Evolutionary conservation across 345 rosid genomes (phyloP).

Genomic region (Salix udensis): DNA sequence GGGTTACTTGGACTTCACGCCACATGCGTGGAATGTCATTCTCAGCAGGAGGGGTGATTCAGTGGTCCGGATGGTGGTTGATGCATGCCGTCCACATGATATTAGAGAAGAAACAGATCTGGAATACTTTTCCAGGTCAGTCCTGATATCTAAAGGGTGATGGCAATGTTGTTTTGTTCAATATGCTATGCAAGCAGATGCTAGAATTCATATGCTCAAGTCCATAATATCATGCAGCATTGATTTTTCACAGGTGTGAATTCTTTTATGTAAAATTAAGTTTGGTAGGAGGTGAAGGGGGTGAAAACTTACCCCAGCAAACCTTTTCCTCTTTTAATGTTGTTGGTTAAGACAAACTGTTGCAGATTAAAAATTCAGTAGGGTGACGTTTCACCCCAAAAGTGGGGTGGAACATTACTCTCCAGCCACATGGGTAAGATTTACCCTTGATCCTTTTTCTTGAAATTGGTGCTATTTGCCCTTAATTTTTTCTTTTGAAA

Average conservation of each 20-base stretch:
- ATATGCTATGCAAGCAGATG: not conserved
- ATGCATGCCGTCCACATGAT: constrained; percentile 87
- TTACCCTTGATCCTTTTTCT: not conserved
- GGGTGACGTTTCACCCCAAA: not conserved
- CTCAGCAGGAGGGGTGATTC: constrained; percentile 57
- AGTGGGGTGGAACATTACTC: not conserved
- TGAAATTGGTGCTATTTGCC: not conserved
- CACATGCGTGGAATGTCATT: constrained; percentile 93
- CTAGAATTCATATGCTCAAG: not conserved
- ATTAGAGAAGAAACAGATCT: constrained; percentile 83
- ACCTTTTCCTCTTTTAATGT: not conserved
- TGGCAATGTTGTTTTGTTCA: not conserved
- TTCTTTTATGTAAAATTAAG: not conserved
- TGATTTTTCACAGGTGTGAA: not conserved
- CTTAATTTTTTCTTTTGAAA: not conserved
- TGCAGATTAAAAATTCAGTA: not conserved
- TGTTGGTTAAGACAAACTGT: not conserved
- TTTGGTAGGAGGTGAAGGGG: not conserved
- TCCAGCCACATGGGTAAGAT: not conserved
- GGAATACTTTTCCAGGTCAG: constrained; percentile 75
- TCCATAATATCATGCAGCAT: not conserved
- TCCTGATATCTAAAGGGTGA: constrained; percentile 9
- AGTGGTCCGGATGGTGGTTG: constrained; percentile 81
- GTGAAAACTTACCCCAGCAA: not conserved
- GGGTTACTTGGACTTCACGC: constrained; percentile 87